These are phyloP conservation scores for Mycena galericulata DNA, from an alignment of 768 basidiomycete species.

Conservation along the genomic window DNA sequence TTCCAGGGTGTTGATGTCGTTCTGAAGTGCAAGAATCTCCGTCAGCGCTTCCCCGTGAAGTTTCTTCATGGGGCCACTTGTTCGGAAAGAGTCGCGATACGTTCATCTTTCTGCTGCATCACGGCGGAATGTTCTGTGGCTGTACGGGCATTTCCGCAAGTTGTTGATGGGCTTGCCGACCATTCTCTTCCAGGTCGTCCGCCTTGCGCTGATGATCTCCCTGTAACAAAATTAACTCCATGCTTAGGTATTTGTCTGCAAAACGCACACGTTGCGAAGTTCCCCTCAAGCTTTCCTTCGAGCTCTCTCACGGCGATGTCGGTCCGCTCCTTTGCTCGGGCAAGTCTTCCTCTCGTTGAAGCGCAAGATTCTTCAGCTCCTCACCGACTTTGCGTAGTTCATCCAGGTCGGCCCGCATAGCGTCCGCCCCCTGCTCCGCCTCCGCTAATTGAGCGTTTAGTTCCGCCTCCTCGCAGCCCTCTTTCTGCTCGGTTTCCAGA, in stretches of 20 bases:
- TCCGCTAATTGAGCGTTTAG: conserved; percentile 67
- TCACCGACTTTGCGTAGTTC: conserved; percentile 74
- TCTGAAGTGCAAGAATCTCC: conserved; percentile 77
- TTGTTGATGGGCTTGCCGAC: conserved; percentile 80
- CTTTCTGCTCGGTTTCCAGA: conserved; percentile 81
- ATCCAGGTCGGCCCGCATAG: conserved; percentile 67
- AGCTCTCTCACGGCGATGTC: conserved; percentile 74
- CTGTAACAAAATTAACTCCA: conserved; percentile 50
- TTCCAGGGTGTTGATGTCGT: conserved; percentile 72
- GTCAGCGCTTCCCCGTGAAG: conserved; percentile 69
- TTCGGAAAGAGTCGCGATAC: conserved; percentile 64
- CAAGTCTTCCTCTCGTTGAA: conserved; percentile 86
- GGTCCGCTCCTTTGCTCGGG: conserved; percentile 79
- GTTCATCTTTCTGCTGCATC: conserved; percentile 83
- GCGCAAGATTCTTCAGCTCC: conserved; percentile 75
- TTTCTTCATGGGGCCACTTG: conserved; percentile 66
- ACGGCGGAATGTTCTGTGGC: conserved; percentile 80
- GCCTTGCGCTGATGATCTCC: conserved; percentile 71
- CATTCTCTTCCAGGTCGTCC: conserved; percentile 73
- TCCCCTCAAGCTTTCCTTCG: conserved; percentile 79
- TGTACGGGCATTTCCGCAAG: conserved; percentile 81
- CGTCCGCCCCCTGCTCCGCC: conserved; percentile 70
- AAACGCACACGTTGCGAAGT: conserved; percentile 68
- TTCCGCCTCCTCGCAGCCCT: conserved; percentile 75
- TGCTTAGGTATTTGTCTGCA: not conserved